Evolutionary conservation across 345 rosid species (phyloP), one percentile per base, ranked within the genome.

Genomic region (Euphorbia tirucalli): DNA sequence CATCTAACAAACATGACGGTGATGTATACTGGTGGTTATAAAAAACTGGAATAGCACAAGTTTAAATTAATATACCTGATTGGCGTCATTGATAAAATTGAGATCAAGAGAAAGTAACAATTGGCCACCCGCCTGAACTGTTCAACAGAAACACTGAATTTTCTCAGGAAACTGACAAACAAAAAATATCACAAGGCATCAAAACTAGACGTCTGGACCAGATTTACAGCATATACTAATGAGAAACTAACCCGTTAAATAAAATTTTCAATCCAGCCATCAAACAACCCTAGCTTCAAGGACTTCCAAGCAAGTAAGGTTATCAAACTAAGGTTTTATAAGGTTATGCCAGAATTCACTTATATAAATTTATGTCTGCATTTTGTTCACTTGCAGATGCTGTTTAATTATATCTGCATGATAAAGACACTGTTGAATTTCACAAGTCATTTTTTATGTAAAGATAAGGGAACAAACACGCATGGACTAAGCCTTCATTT

Each of bases 61-160:
- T 39, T 60, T 60, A 19, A 72, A 44, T 60, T 63, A 35, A 66
- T 69, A 59, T 87, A 93, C 99, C 99, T 96, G 82, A 93, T 91
- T 41, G 98, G 98, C 52, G 98, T 93, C 78, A 91, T 85, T 4
- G 99, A 96, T 75, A 96, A 85, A 79, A 91, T 89, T 48, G 99
- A 93, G 70, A 96, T 93, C 83, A 89, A 84, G 72, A 96, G 93
- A 78, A 96, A 93, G 90, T 96, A 96, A 61, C 87, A 81, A 79
- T 96, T 96, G 22, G 99, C 99, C 66, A 96, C 97, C 85, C 98
- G 98, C 85, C 99, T 91, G 83, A 96, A 96, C 99, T 93, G 98
- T 82, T 66, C 89, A 89, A 65, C 74, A 46, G 16, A 77, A 85
- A 81, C 31, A 84, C 68, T 75, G 30, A 37, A 68, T 52, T 69